phyloP scores from a whole-genome alignment of 495 filamentous ascomycete species.

The Aspergillus ellipticus region DNA sequence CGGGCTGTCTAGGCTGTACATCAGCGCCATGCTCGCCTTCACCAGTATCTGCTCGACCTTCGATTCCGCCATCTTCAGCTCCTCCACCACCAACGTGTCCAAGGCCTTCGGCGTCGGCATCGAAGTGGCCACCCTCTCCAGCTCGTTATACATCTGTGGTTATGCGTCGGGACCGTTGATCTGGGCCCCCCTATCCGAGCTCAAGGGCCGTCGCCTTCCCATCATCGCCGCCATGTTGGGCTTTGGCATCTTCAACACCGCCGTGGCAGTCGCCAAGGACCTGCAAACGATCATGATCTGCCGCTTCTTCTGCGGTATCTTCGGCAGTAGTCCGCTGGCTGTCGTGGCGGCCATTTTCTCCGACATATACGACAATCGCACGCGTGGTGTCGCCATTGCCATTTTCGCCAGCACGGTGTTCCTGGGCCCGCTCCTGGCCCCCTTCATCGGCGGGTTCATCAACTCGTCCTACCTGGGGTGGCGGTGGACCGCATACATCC shows the following conservation, averaged over 20 bases:
- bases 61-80: slow-evolving; percentile 33
- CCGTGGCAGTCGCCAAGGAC: slow-evolving; percentile 70
- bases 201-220: background rate
- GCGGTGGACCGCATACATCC: slow-evolving; percentile 80
- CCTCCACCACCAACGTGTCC: background rate
- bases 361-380: slow-evolving; percentile 80
- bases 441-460: slow-evolving; percentile 85
- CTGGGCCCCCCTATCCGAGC: slow-evolving; percentile 4
- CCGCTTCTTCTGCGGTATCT: slow-evolving; percentile 77
- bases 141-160: slow-evolving; percentile 2
- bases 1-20: background rate
- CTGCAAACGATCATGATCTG: slow-evolving; percentile 78
- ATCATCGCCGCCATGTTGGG: slow-evolving; percentile 6
- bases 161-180: slow-evolving; percentile 5
- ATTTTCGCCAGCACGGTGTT: slow-evolving; percentile 85
- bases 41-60: slow-evolving; percentile 40
- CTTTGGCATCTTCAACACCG: slow-evolving; percentile 68
- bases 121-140: slow-evolving; percentile 3
- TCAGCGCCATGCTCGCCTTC: slow-evolving; percentile 33
- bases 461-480: slow-evolving; percentile 66
- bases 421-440: slow-evolving; percentile 73
- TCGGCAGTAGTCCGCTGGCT: slow-evolving; percentile 72
- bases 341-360: slow-evolving; percentile 86
- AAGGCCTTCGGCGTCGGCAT: slow-evolving; percentile 1
- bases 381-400: slow-evolving; percentile 72